Base-by-base conservation (phyloP, 192 early-diverging fungal genomes). In the Powellomyces hirtus region DNA sequence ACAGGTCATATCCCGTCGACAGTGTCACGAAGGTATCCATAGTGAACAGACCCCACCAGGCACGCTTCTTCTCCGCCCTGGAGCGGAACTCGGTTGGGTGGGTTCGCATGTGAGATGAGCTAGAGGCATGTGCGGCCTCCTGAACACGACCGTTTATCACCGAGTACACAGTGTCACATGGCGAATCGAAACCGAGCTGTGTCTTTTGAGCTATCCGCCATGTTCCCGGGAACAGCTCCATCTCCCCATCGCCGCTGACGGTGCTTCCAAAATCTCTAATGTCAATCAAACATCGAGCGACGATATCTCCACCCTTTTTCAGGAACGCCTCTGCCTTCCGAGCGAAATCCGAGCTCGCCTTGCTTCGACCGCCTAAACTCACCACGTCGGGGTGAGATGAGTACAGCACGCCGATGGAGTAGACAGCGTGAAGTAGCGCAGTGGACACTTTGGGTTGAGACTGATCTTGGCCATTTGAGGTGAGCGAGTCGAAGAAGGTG, bases 401-500 rank as follows among this genome's bases (percentile, higher is more conserved):
- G 51, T 68, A 76, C 24, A 64, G 53, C 34, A 44, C 58, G 0
- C 75, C 75, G 69, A 79, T 64, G 11, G 73, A 38, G 62, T 75
- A 79, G 55, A 79, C 67, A 16, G 74, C 64, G 62, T 68, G 49
- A 24, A 79, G 59, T 14, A 79, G 70, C 4, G 49, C 37, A 13
- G 68, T 69, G 6, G 77, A 53, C 5, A 56, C 3, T 34, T 29
- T 56, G 2, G 53, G 53, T 31, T 4, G 29, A 16, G 5, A 16
- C 18, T 5, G 18, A 31, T 16, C 29, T 5, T 2, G 31, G 3
- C 26, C 26, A 4, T 27, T 31, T 27, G 53, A 5, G 6, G 53
- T 29, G 27, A 80, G 59, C 7, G 70, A 52, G 20, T 75, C 74
- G 58, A 77, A 66, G 56, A 80, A 80, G 38, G 14, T 22, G 1